Conservation (phyloP, 1,284 basidiomycete genomes). For the Leccinum subrobustum region DNA sequence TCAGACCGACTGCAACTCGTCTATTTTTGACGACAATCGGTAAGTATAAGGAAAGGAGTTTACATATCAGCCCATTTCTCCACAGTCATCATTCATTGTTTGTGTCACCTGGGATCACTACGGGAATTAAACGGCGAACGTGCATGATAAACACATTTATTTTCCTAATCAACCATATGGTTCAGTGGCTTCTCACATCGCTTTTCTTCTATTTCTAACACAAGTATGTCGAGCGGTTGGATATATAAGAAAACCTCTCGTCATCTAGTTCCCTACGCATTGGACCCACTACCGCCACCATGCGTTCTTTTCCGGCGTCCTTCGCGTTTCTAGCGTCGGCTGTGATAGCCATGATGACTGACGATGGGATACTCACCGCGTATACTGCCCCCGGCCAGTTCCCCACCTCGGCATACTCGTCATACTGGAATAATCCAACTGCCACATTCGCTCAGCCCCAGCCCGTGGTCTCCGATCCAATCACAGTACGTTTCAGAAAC, state of each 20-base stretch:
- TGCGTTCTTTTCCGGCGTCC: slow-evolving; percentile 13
- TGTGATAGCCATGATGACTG: slow-evolving; percentile 3
- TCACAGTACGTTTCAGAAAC: slow-evolving; percentile 44
- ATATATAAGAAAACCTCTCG: slow-evolving; percentile 12
- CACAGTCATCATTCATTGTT: neutral
- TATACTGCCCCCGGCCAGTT: slow-evolving; percentile 62
- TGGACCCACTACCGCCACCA: slow-evolving; percentile 7
- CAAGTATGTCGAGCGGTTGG: neutral
- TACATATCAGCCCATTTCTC: neutral
- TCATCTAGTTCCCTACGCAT: neutral
- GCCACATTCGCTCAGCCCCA: slow-evolving; percentile 64
- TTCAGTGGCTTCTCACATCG: neutral
- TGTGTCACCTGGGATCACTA: neutral
- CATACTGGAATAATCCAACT: slow-evolving; percentile 70
- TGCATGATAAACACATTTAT: slow-evolving; percentile 6
- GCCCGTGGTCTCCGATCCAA: slow-evolving; percentile 66
- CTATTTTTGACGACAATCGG: neutral
- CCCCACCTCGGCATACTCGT: slow-evolving; percentile 55
- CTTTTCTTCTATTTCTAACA: slow-evolving; percentile 3
- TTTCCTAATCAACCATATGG: slow-evolving; percentile 3
- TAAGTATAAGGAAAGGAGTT: neutral
- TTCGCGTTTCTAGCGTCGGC: slow-evolving; percentile 14
- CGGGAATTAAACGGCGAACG: slow-evolving; percentile 18
- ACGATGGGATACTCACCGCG: slow-evolving; percentile 31
- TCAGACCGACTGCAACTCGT: neutral